Percentiles rank a stretch among this genome's conserved stretches.
These are phyloP conservation scores for Lichtheimia ornata DNA, from an alignment of 371 early-diverging fungal genomes.

Conservation along the genomic window DNA sequence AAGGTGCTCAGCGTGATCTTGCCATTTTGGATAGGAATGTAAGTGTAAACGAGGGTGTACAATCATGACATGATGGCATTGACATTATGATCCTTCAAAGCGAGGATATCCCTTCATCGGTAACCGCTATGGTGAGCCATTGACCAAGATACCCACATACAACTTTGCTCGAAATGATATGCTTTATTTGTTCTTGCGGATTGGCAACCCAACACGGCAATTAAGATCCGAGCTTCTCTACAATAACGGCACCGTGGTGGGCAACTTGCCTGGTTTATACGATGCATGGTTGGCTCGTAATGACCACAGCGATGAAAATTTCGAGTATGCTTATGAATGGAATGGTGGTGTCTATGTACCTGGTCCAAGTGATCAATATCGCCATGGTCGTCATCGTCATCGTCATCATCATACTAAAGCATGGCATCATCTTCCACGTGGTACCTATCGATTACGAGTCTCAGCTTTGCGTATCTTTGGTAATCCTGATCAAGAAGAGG, in stretches of 20 bases:
- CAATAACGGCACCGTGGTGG: slow-evolving; percentile 1
- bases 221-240: slow-evolving; percentile 10
- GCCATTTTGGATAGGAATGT: slow-evolving; percentile 23
- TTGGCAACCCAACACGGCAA: slow-evolving; percentile 14
- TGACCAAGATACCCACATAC: slow-evolving; percentile 1
- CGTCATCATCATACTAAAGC: slow-evolving; percentile 1
- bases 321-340: slow-evolving; percentile 16
- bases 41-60: neutral
- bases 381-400: too few species aligned
- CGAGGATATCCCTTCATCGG: slow-evolving; percentile 17
- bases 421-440: neutral
- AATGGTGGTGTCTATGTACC: slow-evolving; percentile 5
- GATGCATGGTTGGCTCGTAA: slow-evolving; percentile 17
- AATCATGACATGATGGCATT: neutral
- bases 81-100: neutral
- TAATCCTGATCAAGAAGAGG: slow-evolving; percentile 3
- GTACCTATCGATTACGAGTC: slow-evolving; percentile 7
- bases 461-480: slow-evolving; percentile 19
- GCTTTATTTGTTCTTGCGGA: slow-evolving; percentile 12
- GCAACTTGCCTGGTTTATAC: slow-evolving; percentile 9
- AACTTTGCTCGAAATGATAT: slow-evolving; percentile 9
- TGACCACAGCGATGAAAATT: slow-evolving; percentile 18
- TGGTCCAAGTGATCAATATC: neutral
- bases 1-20: slow-evolving; percentile 16
- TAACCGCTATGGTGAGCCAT: neutral